phyloP scores from a whole-genome alignment of 2,329 filamentous ascomycete genomes.

The Colletotrichum aenigma region DNA sequence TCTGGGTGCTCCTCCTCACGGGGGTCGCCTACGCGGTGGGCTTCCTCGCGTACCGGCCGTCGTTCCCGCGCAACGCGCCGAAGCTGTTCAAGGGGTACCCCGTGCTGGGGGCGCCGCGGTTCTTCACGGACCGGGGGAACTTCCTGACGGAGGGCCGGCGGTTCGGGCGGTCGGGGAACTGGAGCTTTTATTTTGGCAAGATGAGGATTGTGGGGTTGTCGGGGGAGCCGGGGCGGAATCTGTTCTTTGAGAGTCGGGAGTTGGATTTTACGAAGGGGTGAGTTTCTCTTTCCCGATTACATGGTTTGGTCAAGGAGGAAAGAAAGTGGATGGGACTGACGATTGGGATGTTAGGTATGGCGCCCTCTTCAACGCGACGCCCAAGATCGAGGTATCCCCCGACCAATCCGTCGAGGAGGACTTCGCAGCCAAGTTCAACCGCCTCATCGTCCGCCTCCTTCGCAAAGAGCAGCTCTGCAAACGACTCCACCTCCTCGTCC shows the following conservation, averaged over 20 bases:
- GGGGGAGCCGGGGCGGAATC: constrained; percentile 42
- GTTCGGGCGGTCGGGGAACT: constrained; percentile 43
- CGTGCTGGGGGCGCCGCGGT: constrained; percentile 45
- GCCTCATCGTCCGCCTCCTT: constrained; percentile 36
- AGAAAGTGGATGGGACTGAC: background rate
- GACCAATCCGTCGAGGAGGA: constrained; percentile 11
- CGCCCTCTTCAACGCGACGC: constrained; percentile 33
- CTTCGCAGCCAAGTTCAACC: constrained; percentile 29
- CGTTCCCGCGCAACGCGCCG: constrained; percentile 28
- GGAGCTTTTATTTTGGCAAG: constrained; percentile 52
- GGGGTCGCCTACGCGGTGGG: constrained; percentile 12
- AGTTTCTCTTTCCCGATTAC: background rate
- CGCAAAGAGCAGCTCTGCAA: constrained; percentile 39
- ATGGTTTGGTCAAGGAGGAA: background rate
- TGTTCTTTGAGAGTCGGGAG: constrained; percentile 49
- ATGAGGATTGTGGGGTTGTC: constrained; percentile 48
- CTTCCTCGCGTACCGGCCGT: constrained; percentile 19
- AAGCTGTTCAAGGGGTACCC: constrained; percentile 35
- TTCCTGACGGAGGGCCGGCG: constrained; percentile 41
- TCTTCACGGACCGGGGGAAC: constrained; percentile 50
- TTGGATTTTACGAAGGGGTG: constrained; percentile 48
- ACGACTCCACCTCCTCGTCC: constrained; percentile 44
- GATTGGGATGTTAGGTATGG: constrained; percentile 25
- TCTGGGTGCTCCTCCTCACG: constrained; percentile 22
- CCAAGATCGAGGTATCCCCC: constrained; percentile 22